Evolutionary conservation across 2,329 filamentous ascomycete species (phyloP), one percentile per base, ranked within the genome.

Genomic region (Calcarisporium arbuscula): DNA sequence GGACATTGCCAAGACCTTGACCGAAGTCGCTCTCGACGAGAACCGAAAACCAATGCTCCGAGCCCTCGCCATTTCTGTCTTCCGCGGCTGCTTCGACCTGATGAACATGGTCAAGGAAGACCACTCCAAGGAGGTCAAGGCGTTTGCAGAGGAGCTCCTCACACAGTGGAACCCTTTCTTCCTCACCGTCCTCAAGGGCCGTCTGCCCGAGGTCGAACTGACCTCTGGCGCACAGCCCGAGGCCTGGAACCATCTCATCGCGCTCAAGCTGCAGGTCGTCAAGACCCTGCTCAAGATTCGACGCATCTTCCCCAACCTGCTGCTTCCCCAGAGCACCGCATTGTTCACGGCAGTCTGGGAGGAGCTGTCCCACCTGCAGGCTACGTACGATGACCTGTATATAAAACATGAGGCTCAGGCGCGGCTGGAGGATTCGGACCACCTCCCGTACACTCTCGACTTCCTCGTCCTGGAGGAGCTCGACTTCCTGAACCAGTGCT

Each of bases 51-150:
- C 83, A 8, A 77, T 78, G 40, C 68, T 95, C 39, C 77, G 92
- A 41, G 87, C 88, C 19, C 69, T 96, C 47, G 85, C 92, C 25
- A 82, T 96, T 27, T 86, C 84, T 26, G 85, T 95, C 38, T 95
- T 96, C 68, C 77, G 87, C 38, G 80, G 80, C 31, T 95, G 87
- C 61, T 94, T 98, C 57, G 88, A 96, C 56, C 85, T 92, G 37
- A 77, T 98, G 65, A 88, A 96, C 62, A 94, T 95, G 77, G 85
- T 96, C 46, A 84, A 95, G 69, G 89, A 95, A 47, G 86, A 94
- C 48, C 85, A 96, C 61, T 85, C 85, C 51, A 73, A 74, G 38
- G 85, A 85, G 36, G 87, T 96, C 41, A 92, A 86, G 60, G 73
- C 72, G 2, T 98, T 98, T 57, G 88, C 90, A 34, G 86, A 95